Base-by-base conservation (phyloP, 495 filamentous ascomycete genomes). In the Chlorociboria aeruginascens region DNA sequence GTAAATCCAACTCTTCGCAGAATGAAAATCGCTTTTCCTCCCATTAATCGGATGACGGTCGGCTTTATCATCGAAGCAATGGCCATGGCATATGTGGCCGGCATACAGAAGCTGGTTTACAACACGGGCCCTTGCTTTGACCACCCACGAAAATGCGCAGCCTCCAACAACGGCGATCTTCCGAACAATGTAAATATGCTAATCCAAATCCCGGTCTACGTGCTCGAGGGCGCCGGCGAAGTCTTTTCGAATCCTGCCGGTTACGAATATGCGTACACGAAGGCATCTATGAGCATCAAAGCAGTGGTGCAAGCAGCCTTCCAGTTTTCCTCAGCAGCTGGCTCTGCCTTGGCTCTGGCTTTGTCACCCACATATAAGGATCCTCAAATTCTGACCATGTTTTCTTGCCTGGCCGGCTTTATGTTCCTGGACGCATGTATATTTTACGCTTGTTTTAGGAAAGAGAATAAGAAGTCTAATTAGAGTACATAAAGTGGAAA, bases 191-290 rank as follows among this genome's bases (percentile, higher is more conserved):
- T 70, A 25, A 61, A 60, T 7, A 61, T 69, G 14, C 65, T 60
- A 38, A 33, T 69, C 13, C 69, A 71, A 45, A 50, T 59, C 12
- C 68, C 68, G 1, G 56, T 65, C 11, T 69, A 71, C 44, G 55
- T 66, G 6, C 49, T 63, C 17, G 52, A 64, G 12, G 68, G 64
- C 0, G 33, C 70, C 9, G 61, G 55, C 0, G 69, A 71, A 46
- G 67, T 70, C n/a, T 64, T 71, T 37, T 56, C 65, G 35, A 63
- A 62, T 25, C 64, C 69, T 48, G 68, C 69, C 0, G 65, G 65
- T 9, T 60, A 67, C 46, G 73, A 77, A 54, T 85, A 83, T 40
- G 79, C 67, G 1, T 71, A 71, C 40, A 63, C 63, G 48, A 61
- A 71, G 43, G 63, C 68, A 0, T 66, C 69, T 1, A 53, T 53